Percentiles rank a stretch among this genome's conserved stretches.
Evolutionary conservation across 2,329 filamentous ascomycete genomes (phyloP).

Genomic region (Aspergillus ochraceoroseus): DNA sequence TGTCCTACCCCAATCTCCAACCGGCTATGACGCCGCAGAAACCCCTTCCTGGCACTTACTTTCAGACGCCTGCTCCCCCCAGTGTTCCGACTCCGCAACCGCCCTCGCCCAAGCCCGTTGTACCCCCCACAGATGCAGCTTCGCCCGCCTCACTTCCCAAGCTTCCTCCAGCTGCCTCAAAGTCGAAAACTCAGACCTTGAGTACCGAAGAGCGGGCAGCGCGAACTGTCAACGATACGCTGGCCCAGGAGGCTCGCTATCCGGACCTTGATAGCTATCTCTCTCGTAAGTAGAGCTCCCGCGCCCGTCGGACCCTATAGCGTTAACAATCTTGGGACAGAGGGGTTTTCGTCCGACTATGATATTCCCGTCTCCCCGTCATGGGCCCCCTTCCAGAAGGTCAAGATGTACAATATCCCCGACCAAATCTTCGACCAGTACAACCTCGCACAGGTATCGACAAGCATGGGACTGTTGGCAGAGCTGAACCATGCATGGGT

Average conservation of each 20-base stretch:
- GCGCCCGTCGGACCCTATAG: slow-evolving; percentile 26
- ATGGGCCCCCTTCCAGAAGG: slow-evolving; percentile 86
- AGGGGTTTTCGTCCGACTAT: slow-evolving; percentile 88
- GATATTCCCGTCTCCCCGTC: slow-evolving; percentile 64
- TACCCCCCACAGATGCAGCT: slow-evolving; percentile 27
- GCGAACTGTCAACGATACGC: slow-evolving; percentile 71
- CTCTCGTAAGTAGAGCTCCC: slow-evolving; percentile 61
- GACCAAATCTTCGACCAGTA: slow-evolving; percentile 90
- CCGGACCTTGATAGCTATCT: slow-evolving; percentile 88
- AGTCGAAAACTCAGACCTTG: slow-evolving; percentile 49
- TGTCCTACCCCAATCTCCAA: slow-evolving; percentile 41
- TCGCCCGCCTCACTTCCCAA: slow-evolving; percentile 33
- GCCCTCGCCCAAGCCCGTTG: slow-evolving; percentile 30
- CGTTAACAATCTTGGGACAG: slow-evolving; percentile 44
- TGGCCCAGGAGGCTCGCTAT: slow-evolving; percentile 72
- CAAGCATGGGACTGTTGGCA: slow-evolving; percentile 92
- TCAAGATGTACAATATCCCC: slow-evolving; percentile 81
- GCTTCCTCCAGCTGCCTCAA: slow-evolving; percentile 36
- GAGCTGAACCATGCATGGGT: slow-evolving; percentile 95
- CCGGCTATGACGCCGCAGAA: slow-evolving; percentile 36
- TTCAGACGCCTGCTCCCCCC: slow-evolving; percentile 39
- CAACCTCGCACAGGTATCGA: slow-evolving; percentile 78
- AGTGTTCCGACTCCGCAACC: slow-evolving; percentile 37
- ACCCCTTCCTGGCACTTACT: slow-evolving; percentile 41
- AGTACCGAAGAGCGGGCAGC: slow-evolving; percentile 75